Evolutionary conservation across 176 grass and related monocot genomes (phyloP), one percentile per base, ranked within the genome.

Genomic region (Oryza nivara): DNA sequence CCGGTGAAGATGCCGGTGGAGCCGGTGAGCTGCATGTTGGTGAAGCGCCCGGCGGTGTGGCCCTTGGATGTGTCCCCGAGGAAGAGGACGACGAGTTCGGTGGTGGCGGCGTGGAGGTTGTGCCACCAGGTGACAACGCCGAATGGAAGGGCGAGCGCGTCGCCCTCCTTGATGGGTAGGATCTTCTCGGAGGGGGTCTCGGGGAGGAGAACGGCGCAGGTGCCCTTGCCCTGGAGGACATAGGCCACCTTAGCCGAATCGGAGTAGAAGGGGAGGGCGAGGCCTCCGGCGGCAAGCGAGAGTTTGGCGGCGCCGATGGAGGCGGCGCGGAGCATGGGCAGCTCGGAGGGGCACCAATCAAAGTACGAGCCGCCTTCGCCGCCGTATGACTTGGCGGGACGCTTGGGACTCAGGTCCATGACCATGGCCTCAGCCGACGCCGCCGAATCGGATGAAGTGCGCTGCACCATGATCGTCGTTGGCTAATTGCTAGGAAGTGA

Each of bases 241-340:
- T 97, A 97, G 32, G 91, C 89, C 20, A 97, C 91, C 70, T 93
- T 97, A 48, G 91, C 82, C 40, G 94, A 97, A 75, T 97, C 94
- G 6, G 94, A 93, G 78, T 97, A 97, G 77, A 58, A 86, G 7
- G 94, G 94, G 8, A 92, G 68, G 8, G 94, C 82, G 11, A 97
- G 81, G 7, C 94, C 94, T 0, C 79, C 79, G 68, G 80, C 76
- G 32, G 78, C 20, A 49, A 97, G 76, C 22, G 75, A 56, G 82
- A 97, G 89, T 87, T 97, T 97, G 28, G 91, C 87, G 4, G 85
- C 94, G n/a, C 91, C 94, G 52, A 97, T 97, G 74, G 82, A 88
- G 23, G 94, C 94, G 13, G 56, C 70, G 5, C 47, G 66, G 70
- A 97, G 94, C 85, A 97, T 93, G 79, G 89, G 94, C 17, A 97